Evolutionary conservation across 305 asterid genomes (phyloP), one percentile per base, ranked within the genome.

Genomic region (Solanum hybrid): DNA sequence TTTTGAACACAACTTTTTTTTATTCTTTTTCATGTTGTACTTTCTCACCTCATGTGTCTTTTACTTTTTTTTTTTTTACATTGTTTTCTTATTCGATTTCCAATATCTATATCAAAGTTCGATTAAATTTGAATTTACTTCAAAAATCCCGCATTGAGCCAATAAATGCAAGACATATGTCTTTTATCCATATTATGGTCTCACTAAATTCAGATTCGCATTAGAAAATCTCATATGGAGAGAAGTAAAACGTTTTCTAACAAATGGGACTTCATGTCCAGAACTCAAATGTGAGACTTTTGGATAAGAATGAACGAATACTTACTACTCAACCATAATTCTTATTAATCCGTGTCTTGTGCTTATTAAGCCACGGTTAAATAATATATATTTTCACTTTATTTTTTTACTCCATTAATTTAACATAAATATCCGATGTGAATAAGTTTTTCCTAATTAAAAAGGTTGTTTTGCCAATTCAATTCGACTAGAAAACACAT

Each of bases 61-160:
- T 75, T 16, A 75, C 24, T 1, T 33, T 33, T 7, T 11, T 51
- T 33, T 1, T 12, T 29, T 73, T 29, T 11, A 29, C 20, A 28
- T 13, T 73, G 11, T n/a, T n/a, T n/a, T 31, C 11, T 9, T 16
- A 14, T 31, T 77, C 0, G 8, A 11, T 33, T 3, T 77, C 0
- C 1, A 0, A 3, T 33, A 76, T 18, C 0, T 33, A 0, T 2
- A 33, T 8, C 0, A 9, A 8, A 0, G 0, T 8, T 5, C 0
- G 4, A 75, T 1, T 31, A 4, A 33, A 33, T 76, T 76, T 31
- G 0, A 33, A 31, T 33, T 31, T 1, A 0, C 0, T 10, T 22
- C 0, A 10, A 34, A 77, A 77, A 16, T 20, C 2, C 3, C 5
- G 1, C 1, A 34, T 20, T 18, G 8, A 1, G 1, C 0, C 14